Evolutionary conservation across 148 eudicot genomes (phyloP), one percentile per base, ranked within the genome.

Genomic region (Silene conica): DNA sequence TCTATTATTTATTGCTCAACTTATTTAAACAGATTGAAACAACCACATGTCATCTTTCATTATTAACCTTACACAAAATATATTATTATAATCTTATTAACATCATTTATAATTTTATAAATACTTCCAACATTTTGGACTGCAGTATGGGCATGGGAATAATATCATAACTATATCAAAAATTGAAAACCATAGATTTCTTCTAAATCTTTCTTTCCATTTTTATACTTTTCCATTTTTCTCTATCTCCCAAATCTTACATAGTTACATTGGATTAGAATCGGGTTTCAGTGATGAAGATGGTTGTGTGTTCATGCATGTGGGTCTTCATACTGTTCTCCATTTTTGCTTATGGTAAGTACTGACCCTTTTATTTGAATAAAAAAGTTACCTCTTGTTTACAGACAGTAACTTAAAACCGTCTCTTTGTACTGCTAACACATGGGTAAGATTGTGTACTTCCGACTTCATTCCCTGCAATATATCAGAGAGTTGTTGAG

Each of bases 1-100:
- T n/a, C n/a, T n/a, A n/a, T n/a, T n/a, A n/a, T n/a, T n/a, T n/a
- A n/a, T n/a, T n/a, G n/a, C n/a, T n/a, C n/a, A n/a, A n/a, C n/a
- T n/a, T n/a, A 26, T 26, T 2, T 26, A 18, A 48, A 34, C 4
- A 12, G 34, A 71, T 43, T 25, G 5, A 43, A 43, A 41, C 66
- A 16, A n/a, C 57, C 72, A 75, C 43, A 75, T 67, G 72, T 67
- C 72, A 74, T 54, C 77, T 54, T 75, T 75, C 38, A 75, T 67
- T 43, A 66, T 75, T 67, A 25, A 68, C 72, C 67, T 15, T 73
- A 73, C 68, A 58, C 68, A 60, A 5, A 60, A 74, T 48, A 50
- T 26, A 50, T 52, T 73, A 73, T 63, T 48, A 48, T 62, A 61
- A 26, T 6, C 38, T 25, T 62, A 11, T 28, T 31, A 63, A 25